Conservation (phyloP, 202 grass and related monocot genomes). For the Musa balbisiana region DNA sequence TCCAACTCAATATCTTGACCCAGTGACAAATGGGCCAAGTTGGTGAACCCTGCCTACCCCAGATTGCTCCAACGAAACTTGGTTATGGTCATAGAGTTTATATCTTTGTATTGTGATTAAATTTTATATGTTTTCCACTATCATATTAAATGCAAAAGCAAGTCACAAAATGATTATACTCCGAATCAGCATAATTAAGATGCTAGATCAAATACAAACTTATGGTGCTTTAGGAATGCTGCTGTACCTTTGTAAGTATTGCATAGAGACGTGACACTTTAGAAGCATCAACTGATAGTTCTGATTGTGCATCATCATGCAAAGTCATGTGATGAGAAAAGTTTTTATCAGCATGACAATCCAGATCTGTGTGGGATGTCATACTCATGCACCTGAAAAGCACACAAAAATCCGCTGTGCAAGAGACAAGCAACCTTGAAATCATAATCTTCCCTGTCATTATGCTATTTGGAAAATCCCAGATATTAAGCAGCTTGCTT, state of each 20-base stretch:
- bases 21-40: no score
- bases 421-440: slow-evolving; percentile 56
- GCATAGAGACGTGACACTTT: slow-evolving; percentile 43
- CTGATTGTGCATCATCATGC: slow-evolving; percentile 20
- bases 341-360: slow-evolving; percentile 29
- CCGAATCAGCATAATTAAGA: background rate
- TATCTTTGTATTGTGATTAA: no score
- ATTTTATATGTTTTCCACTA: no score
- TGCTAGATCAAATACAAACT: background rate
- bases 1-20: no score
- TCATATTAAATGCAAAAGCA: no score
- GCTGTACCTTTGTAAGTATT: slow-evolving; percentile 51
- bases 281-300: background rate
- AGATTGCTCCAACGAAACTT: no score
- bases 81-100: no score
- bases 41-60: no score
- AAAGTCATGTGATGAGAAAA: slow-evolving; percentile 30
- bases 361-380: slow-evolving; percentile 20
- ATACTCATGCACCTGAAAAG: slow-evolving; percentile 38
- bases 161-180: no score
- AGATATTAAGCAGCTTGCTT: slow-evolving; percentile 43
- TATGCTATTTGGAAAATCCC: slow-evolving; percentile 42
- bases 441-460: slow-evolving; percentile 35
- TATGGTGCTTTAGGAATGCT: background rate
- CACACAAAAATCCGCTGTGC: slow-evolving; percentile 63